Evolutionary conservation across 2,329 filamentous ascomycete genomes (phyloP), one percentile per base, ranked within the genome.

Genomic region (Colletotrichum tamarilloi): DNA sequence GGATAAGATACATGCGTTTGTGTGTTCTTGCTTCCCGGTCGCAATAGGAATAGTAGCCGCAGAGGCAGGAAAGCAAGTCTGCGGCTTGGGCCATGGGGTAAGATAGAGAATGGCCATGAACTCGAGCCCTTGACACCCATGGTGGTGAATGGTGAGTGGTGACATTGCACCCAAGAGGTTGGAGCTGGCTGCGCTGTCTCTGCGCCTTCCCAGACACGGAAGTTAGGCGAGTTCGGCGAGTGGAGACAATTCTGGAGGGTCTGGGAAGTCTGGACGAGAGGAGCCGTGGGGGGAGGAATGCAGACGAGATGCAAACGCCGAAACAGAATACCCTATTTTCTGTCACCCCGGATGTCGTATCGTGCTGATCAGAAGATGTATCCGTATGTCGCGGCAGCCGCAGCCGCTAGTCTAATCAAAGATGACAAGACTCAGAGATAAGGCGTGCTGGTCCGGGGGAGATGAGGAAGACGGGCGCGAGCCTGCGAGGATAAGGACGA

Each of bases 211-310:
- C 60, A 60, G 52, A 70, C 56, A 70, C 66, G 70, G 59, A 73
- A 69, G 66, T 59, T 73, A 56, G 56, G 65, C 65, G 66, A 69
- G 59, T 28, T 68, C 32, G 68, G 68, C 65, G 66, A 69, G 69
- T 69, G 69, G 65, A 53, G 53, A 24, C 52, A 42, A 49, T 19
- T n/a, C 42, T 49, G 42, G 42, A 22, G 19, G 19, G 19, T n/a
- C 42, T 49, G 19, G 19, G 42, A 49, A 19, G 42, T 49, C 42
- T 49, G 42, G 42, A 49, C 19, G 57, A 68, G 58, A 22, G 19
- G 49, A 35, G 19, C 30, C 12, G 22, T 14, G 62, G 35, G 35
- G 24, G 65, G 38, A 42, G 38, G 38, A 42, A 42, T 42, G 38
- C 38, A 42, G 38, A 42, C 38, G 16, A 59, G 69, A 59, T 63